A percentile compares a stretch with the other conserved stretches of the same genome.
phyloP scores from a whole-genome alignment of 352 stramenopile species.

The Globisporangium radiosum region DNA sequence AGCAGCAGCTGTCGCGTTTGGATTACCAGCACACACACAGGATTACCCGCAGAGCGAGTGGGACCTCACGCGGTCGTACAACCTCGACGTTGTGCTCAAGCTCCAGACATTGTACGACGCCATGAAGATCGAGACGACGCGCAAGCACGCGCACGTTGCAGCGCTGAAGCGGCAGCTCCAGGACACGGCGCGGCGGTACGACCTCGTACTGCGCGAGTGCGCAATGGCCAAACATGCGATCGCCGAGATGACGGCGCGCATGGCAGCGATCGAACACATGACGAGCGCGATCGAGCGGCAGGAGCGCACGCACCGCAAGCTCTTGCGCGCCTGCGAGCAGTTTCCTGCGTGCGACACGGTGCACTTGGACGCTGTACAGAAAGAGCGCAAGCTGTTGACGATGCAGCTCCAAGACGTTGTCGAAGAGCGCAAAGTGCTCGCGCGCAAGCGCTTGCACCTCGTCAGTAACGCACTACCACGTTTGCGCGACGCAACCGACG shows the following conservation, averaged over 20 bases:
- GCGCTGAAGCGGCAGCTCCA: slow-evolving; percentile 50
- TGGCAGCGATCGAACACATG: slow-evolving; percentile 63
- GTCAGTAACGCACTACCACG: slow-evolving; percentile 48
- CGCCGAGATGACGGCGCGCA: slow-evolving; percentile 63
- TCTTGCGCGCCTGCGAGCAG: slow-evolving; percentile 56
- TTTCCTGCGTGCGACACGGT: slow-evolving; percentile 48
- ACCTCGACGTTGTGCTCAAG: slow-evolving; percentile 70
- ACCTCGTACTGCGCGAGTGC: slow-evolving; percentile 62
- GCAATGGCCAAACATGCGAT: slow-evolving; percentile 72
- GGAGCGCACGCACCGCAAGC: slow-evolving; percentile 63
- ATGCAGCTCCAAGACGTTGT: slow-evolving; percentile 65
- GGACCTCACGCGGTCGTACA: slow-evolving; percentile 74
- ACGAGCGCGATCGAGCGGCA: slow-evolving; percentile 52
- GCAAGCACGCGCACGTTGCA: slow-evolving; percentile 61
- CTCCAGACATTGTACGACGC: slow-evolving; percentile 69
- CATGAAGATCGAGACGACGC: slow-evolving; percentile 46
- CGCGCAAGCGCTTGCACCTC: slow-evolving; percentile 55
- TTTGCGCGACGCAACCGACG: slow-evolving; percentile 38
- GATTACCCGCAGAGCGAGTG: slow-evolving; percentile 77
- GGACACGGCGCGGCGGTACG: slow-evolving; percentile 56
- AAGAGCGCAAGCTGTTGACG: slow-evolving; percentile 58
- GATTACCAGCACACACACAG: slow-evolving; percentile 62
- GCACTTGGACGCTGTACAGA: slow-evolving; percentile 64
- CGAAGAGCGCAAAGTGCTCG: slow-evolving; percentile 62
- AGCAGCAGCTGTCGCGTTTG: slow-evolving; percentile 24